phyloP scores from a whole-genome alignment of 345 rosid genomes.

The Cardamine chenopodiifolia region DNA sequence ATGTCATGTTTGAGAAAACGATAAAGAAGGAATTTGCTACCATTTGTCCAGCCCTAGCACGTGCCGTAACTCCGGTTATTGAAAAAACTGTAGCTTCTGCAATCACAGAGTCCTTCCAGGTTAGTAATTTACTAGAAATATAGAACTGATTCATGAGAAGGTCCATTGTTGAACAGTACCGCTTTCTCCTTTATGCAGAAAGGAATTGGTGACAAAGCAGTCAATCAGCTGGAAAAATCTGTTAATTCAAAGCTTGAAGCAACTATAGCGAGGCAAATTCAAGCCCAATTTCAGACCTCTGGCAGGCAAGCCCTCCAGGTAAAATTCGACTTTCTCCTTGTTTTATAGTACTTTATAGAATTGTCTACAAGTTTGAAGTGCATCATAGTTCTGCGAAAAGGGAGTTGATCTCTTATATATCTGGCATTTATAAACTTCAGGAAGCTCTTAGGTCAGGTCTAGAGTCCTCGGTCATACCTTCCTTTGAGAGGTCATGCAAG shows the following conservation, averaged over 20 bases:
- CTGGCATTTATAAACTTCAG: slow-evolving; percentile 44
- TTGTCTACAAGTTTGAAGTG: background rate
- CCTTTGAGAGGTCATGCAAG: slow-evolving; percentile 90
- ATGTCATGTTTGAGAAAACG: slow-evolving; percentile 60
- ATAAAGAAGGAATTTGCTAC: slow-evolving; percentile 71
- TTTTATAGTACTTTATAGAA: background rate
- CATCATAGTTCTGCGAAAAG: slow-evolving; percentile 28
- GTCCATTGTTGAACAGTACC: slow-evolving; percentile 19
- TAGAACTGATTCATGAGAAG: slow-evolving; percentile 18
- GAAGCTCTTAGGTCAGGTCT: slow-evolving; percentile 70
- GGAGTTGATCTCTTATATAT: slow-evolving; percentile 21
- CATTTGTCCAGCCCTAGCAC: slow-evolving; percentile 56
- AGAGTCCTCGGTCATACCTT: slow-evolving; percentile 79
- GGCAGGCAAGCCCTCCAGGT: slow-evolving; percentile 97
- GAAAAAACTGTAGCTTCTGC: slow-evolving; percentile 72
- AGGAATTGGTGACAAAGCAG: slow-evolving; percentile 88
- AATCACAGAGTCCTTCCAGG: slow-evolving; percentile 87
- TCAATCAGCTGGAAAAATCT: slow-evolving; percentile 82
- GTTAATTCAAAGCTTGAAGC: slow-evolving; percentile 81
- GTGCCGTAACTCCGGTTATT: slow-evolving; percentile 59
- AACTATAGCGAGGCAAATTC: slow-evolving; percentile 80
- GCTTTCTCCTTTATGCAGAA: slow-evolving; percentile 54
- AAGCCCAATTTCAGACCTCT: slow-evolving; percentile 88
- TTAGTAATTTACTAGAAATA: slow-evolving; percentile 36
- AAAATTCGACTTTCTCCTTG: slow-evolving; percentile 21